Evolutionary conservation across 2,329 filamentous ascomycete genomes (phyloP).

Genomic region (Neofusicoccum umdonicola): DNA sequence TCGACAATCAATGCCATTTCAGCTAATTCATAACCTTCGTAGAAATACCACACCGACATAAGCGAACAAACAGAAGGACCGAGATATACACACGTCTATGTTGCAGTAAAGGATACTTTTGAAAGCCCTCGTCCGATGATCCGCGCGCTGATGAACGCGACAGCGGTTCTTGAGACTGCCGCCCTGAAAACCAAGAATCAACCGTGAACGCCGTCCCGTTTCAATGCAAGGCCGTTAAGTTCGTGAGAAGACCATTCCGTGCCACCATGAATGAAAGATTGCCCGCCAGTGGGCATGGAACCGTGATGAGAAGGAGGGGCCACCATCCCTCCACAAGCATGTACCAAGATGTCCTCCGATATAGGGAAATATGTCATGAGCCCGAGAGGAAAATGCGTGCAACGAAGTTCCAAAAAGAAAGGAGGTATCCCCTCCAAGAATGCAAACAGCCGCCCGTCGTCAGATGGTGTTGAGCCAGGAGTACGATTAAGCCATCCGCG

Average conservation of each 20-base stretch:
- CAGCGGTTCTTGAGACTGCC: neutral
- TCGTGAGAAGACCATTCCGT: neutral
- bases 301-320: neutral
- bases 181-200: neutral
- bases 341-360: neutral
- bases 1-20: neutral
- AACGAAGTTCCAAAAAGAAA: neutral
- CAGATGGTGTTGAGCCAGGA: neutral
- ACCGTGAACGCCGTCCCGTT: neutral
- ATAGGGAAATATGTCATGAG: neutral
- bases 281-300: neutral
- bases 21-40: neutral
- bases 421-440: neutral
- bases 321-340: neutral
- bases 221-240: constrained; percentile 6
- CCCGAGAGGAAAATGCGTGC: constrained; percentile 1
- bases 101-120: constrained; percentile 1
- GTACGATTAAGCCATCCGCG: neutral
- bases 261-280: neutral
- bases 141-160: neutral
- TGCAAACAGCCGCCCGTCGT: neutral
- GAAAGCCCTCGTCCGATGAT: neutral
- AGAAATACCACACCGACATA: constrained; percentile 2
- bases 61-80: neutral
- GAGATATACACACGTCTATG: neutral